These are phyloP conservation scores for Physaria fendleri DNA, from an alignment of 345 rosid genomes.

Conservation along the genomic window DNA sequence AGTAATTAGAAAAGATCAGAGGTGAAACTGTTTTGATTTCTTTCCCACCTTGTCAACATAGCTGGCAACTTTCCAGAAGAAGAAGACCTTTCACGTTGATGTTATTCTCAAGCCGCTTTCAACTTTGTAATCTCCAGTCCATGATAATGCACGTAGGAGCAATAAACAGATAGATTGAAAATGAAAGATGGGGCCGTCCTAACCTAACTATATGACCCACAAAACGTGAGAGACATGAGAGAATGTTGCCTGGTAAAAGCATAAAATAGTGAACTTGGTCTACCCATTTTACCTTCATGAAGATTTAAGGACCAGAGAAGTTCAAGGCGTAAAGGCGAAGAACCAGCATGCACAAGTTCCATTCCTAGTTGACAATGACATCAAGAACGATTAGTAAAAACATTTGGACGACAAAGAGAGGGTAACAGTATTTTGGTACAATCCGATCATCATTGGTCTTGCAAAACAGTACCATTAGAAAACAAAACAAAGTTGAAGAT, in stretches of 20 bases:
- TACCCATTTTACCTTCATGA: too few relatives aligned
- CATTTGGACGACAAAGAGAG: conserved; percentile 1
- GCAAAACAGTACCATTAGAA: conserved; percentile 13
- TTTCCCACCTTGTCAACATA: conserved; percentile 24
- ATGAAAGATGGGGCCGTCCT: conserved; percentile 28
- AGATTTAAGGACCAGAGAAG: conserved; percentile 13
- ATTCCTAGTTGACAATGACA: conserved; percentile 12
- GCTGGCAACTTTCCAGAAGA: conserved; percentile 33
- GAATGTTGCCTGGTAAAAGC: conserved; percentile 18
- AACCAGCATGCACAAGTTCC: conserved; percentile 18
- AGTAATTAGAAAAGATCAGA: conserved; percentile 16
- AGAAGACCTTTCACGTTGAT: conserved; percentile 26
- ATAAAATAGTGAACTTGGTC: too few relatives aligned
- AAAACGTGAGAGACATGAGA: conserved; percentile 21
- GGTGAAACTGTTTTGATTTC: conserved; percentile 20
- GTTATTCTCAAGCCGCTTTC: conserved; percentile 33
- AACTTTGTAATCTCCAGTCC: conserved; percentile 17
- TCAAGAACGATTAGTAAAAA: neutral
- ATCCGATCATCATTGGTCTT: conserved; percentile 15
- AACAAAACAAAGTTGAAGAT: neutral
- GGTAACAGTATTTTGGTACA: conserved; percentile 18
- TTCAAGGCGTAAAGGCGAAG: conserved; percentile 6
- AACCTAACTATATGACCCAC: conserved; percentile 30
- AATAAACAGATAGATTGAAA: conserved; percentile 26
- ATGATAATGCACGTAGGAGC: conserved; percentile 27